Evolutionary conservation across 2,329 filamentous ascomycete species (phyloP).

Genomic region (Aspergillus sp.): DNA sequence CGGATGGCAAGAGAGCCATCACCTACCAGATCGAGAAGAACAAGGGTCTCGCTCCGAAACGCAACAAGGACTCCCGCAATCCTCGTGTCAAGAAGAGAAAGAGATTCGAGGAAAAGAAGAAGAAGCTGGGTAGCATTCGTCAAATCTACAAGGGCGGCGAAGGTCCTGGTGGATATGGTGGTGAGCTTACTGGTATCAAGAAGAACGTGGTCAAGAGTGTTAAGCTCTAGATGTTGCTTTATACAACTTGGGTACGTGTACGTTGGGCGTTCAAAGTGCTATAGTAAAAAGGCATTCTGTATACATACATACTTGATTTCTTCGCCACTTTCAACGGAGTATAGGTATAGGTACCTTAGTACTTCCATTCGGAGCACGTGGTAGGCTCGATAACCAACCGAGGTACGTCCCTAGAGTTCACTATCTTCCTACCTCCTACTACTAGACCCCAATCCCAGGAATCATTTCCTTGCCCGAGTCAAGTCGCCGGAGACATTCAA

Average conservation of each 20-base stretch:
- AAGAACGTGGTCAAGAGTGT: conserved; percentile 87
- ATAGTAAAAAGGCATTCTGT: conserved; percentile 20
- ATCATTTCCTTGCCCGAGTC: neutral
- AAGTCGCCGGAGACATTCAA: neutral
- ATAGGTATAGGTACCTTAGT: no score
- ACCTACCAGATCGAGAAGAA: conserved; percentile 96
- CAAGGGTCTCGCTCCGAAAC: conserved; percentile 84
- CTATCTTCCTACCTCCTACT: no score
- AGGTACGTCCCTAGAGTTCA: no score
- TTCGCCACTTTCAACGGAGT: neutral
- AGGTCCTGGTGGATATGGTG: conserved; percentile 79
- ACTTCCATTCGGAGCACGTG: no score
- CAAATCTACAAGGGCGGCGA: conserved; percentile 83
- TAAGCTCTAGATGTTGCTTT: conserved; percentile 63
- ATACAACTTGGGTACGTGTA: conserved; percentile 16
- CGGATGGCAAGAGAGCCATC: conserved; percentile 88
- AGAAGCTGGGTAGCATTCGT: conserved; percentile 89
- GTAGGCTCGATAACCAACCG: no score
- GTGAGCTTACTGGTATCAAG: conserved; percentile 95
- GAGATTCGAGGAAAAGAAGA: conserved; percentile 95
- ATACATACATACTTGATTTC: conserved; percentile 23
- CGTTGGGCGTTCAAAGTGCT: conserved; percentile 18
- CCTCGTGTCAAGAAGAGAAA: conserved; percentile 97
- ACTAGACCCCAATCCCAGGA: no score
- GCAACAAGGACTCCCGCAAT: conserved; percentile 93